Evolutionary conservation across 768 basidiomycete genomes (phyloP).

Genomic region (Boletales sp.): DNA sequence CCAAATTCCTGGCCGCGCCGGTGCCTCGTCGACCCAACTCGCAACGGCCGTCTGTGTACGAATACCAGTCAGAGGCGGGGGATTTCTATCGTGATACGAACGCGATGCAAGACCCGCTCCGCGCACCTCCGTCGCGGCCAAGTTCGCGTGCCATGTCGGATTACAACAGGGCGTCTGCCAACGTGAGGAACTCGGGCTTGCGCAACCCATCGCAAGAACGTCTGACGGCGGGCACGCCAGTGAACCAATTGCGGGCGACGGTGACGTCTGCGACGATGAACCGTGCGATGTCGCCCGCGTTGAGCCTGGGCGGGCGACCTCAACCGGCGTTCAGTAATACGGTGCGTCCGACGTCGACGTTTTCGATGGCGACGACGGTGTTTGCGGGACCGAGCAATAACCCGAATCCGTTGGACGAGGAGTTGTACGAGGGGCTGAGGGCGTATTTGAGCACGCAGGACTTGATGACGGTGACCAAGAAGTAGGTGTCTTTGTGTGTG

Average conservation of each 20-base stretch:
- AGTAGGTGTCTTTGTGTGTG: slow-evolving; percentile 35
- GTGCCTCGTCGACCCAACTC: slow-evolving; percentile 36
- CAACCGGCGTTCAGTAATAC: slow-evolving; percentile 27
- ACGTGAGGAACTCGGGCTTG: slow-evolving; percentile 24
- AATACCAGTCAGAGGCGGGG: slow-evolving; percentile 41
- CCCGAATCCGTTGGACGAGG: slow-evolving; percentile 58
- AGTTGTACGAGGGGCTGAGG: slow-evolving; percentile 52
- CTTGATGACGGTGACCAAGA: slow-evolving; percentile 70
- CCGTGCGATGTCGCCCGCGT: slow-evolving; percentile 31
- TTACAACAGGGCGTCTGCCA: slow-evolving; percentile 26
- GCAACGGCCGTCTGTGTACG: slow-evolving; percentile 43
- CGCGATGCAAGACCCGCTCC: slow-evolving; percentile 32
- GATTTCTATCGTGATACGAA: slow-evolving; percentile 63
- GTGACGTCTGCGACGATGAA: slow-evolving; percentile 45
- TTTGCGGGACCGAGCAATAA: slow-evolving; percentile 49
- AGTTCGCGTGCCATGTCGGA: slow-evolving; percentile 32
- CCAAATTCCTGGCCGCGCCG: slow-evolving; percentile 28
- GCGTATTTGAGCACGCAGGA: slow-evolving; percentile 62
- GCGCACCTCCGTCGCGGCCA: slow-evolving; percentile 23
- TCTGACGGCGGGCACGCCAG: slow-evolving; percentile 30
- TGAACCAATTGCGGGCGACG: slow-evolving; percentile 40
- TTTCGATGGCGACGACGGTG: slow-evolving; percentile 57
- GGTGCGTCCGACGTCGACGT: slow-evolving; percentile 50
- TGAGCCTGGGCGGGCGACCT: slow-evolving; percentile 27
- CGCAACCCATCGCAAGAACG: slow-evolving; percentile 38